These are phyloP conservation scores for Aureobasidium sp. DNA, from an alignment of 2,329 filamentous ascomycete genomes.

Conservation along the genomic window DNA sequence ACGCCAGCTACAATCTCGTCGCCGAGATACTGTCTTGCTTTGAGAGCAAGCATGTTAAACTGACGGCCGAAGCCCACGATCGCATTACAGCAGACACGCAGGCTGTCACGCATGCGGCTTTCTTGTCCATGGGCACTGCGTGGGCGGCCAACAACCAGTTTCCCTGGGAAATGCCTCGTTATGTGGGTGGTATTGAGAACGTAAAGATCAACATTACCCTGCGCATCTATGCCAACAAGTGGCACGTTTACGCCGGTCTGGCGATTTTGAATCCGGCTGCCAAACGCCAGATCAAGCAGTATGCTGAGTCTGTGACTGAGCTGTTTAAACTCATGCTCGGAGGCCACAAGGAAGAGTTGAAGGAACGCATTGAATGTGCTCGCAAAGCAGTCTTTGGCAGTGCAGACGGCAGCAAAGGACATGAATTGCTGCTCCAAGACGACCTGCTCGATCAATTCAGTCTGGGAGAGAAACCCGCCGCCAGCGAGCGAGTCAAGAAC, in stretches of 20 bases:
- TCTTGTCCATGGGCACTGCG: constrained; percentile 91
- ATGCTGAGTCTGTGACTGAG: constrained; percentile 84
- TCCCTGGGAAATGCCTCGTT: constrained; percentile 93
- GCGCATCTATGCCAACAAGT: constrained; percentile 96
- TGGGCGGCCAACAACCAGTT: constrained; percentile 96
- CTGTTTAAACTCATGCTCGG: constrained; percentile 96
- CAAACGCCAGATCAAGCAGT: constrained; percentile 86
- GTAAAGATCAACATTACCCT: constrained; percentile 98
- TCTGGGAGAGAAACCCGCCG: constrained; percentile 59
- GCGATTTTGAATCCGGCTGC: constrained; percentile 95
- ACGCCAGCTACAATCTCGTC: constrained; percentile 69
- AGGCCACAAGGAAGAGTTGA: constrained; percentile 69
- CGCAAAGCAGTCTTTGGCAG: constrained; percentile 60
- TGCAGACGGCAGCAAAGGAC: constrained; percentile 42
- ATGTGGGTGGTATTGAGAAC: constrained; percentile 95
- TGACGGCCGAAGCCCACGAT: constrained; percentile 83
- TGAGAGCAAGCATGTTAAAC: constrained; percentile 75
- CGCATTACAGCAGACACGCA: constrained; percentile 97
- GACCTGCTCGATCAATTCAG: constrained; percentile 85
- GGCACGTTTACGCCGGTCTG: constrained; percentile 97
- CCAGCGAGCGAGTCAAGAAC: constrained; percentile 65
- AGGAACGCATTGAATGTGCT: constrained; percentile 68
- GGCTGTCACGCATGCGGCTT: constrained; percentile 94
- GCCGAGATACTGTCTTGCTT: constrained; percentile 77
- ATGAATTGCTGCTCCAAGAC: constrained; percentile 67